These are phyloP conservation scores for Musa itinerans DNA, from an alignment of 176 grass and related monocot genomes.

Conservation along the genomic window DNA sequence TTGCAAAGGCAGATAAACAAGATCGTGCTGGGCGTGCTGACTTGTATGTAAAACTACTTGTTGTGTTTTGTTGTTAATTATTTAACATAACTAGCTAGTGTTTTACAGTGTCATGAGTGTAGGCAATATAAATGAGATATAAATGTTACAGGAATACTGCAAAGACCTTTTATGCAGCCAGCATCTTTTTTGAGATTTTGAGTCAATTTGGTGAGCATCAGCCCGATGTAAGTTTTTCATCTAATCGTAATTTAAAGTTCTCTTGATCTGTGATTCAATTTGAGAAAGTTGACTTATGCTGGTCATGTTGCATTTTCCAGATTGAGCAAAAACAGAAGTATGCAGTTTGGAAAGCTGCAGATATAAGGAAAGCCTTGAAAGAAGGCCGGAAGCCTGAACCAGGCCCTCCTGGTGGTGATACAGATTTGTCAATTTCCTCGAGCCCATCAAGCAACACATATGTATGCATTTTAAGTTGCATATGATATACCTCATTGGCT, in stretches of 20 bases:
- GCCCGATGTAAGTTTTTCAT: slow-evolving; percentile 56
- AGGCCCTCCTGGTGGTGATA: slow-evolving; percentile 87
- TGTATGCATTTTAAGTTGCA: slow-evolving; percentile 32
- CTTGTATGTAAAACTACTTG: slow-evolving; percentile 40
- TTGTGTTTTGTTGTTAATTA: background rate
- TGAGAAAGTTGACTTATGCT: background rate
- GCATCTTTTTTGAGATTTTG: slow-evolving; percentile 92
- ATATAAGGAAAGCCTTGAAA: slow-evolving; percentile 97
- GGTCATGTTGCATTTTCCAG: slow-evolving; percentile 30
- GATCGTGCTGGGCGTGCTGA: slow-evolving; percentile 88
- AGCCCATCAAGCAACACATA: slow-evolving; percentile 24
- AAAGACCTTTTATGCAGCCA: slow-evolving; percentile 96
- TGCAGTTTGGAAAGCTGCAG: slow-evolving; percentile 95
- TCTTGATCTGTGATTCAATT: background rate
- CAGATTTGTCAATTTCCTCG: slow-evolving; percentile 35
- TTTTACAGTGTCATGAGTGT: slow-evolving; percentile 3
- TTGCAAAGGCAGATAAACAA: slow-evolving; percentile 98
- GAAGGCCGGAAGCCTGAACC: slow-evolving; percentile 85
- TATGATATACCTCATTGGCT: background rate
- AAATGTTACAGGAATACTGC: slow-evolving; percentile 72
- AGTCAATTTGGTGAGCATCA: slow-evolving; percentile 85
- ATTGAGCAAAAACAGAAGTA: slow-evolving; percentile 97
- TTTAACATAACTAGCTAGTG: background rate
- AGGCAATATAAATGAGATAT: background rate
- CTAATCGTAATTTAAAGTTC: background rate